Percentiles rank a stretch among this genome's conserved stretches.
phyloP scores from a whole-genome alignment of 2,329 filamentous ascomycete genomes.

The Ceratocystis ficicola region DNA sequence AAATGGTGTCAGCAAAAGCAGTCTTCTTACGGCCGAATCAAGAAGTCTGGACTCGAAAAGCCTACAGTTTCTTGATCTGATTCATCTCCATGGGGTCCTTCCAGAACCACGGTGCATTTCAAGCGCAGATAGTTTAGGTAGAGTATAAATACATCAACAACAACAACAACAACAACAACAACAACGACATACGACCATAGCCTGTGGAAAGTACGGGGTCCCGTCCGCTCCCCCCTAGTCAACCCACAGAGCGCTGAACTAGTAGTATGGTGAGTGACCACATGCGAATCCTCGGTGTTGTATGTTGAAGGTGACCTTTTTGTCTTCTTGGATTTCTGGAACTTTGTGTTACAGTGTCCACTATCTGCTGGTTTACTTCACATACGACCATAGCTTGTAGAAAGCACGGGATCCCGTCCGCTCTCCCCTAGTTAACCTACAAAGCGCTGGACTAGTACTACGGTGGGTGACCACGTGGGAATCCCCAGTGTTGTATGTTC shows the following conservation, averaged over 20 bases:
- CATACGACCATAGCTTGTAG: constrained; percentile 18
- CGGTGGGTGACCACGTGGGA: constrained; percentile 17
- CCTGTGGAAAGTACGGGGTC: no score
- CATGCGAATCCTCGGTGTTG: constrained; percentile 15
- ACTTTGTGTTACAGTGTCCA: background rate
- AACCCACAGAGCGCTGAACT: constrained; percentile 16
- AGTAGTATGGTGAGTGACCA: constrained; percentile 18
- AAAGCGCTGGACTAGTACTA: constrained; percentile 4
- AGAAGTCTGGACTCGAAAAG: no score
- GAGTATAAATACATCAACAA: no score
- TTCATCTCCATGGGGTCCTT: no score
- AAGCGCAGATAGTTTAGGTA: no score
- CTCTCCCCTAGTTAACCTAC: constrained; percentile 11
- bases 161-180: no score
- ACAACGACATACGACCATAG: background rate
- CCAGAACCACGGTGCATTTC: no score
- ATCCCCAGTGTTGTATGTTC: constrained; percentile 18
- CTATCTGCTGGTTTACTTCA: background rate
- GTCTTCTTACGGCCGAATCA: no score
- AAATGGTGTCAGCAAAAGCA: no score
- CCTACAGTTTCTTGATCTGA: no score
- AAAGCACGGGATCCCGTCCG: constrained; percentile 16
- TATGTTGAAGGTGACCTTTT: no score
- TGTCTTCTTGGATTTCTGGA: no score
- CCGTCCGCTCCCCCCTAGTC: constrained; percentile 12